phyloP scores from a whole-genome alignment of 352 stramenopile genomes.

The Phytopythium mirpurense region DNA sequence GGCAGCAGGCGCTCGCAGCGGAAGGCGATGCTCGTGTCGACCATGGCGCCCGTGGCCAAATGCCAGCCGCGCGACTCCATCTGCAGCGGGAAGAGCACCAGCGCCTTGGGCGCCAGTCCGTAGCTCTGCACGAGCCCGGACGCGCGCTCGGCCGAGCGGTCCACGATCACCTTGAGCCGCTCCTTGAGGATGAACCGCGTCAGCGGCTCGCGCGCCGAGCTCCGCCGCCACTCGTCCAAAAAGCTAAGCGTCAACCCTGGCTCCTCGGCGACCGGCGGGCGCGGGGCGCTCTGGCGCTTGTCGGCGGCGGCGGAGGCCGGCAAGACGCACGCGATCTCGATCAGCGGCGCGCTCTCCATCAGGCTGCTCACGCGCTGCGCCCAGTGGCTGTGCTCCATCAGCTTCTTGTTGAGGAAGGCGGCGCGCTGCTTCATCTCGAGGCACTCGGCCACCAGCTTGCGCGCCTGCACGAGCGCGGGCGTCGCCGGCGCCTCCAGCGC shows the following conservation, averaged over 20 bases:
- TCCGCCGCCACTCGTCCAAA: constrained; percentile 22
- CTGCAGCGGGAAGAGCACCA: constrained; percentile 26
- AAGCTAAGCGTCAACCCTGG: constrained; percentile 9
- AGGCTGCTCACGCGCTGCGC: constrained; percentile 37
- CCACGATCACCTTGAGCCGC: constrained; percentile 20
- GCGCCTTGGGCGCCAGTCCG: constrained; percentile 6
- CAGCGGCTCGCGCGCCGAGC: constrained; percentile 12
- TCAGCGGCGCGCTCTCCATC: constrained; percentile 44
- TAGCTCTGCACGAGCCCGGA: constrained; percentile 27
- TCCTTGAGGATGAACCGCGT: constrained; percentile 27
- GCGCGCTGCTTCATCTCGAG: constrained; percentile 34
- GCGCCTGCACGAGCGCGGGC: not conserved
- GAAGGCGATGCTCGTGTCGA: constrained; percentile 40
- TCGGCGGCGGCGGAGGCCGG: not conserved
- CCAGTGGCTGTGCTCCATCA: constrained; percentile 47
- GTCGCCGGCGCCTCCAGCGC: not conserved
- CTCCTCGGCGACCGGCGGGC: not conserved
- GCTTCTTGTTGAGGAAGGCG: constrained; percentile 32
- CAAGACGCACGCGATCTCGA: constrained; percentile 20
- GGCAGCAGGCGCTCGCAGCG: constrained; percentile 31
- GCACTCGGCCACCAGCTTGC: constrained; percentile 6
- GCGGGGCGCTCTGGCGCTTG: not conserved
- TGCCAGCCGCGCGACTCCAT: constrained; percentile 44
- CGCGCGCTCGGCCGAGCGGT: constrained; percentile 24
- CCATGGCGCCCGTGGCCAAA: constrained; percentile 29